These are phyloP conservation scores for Dichotomocladium elegans DNA, from an alignment of 371 early-diverging fungal species.

Conservation along the genomic window DNA sequence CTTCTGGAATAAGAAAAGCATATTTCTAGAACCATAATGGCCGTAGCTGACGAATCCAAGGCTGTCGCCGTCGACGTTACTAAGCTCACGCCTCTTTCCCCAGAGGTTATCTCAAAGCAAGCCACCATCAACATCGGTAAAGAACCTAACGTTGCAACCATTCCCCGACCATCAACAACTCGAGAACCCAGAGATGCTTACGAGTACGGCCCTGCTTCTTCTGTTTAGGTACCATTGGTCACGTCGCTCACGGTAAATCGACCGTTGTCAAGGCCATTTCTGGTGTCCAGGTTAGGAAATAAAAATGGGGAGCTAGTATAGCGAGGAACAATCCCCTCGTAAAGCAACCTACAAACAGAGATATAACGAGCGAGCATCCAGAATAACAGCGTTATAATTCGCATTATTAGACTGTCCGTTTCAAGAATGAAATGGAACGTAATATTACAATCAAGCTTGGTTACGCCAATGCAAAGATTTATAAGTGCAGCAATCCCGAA, in stretches of 20 bases:
- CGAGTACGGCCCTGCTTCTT: too few relatives aligned
- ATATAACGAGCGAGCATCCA: background rate
- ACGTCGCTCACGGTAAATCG: conserved; percentile 99
- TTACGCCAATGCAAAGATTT: conserved; percentile 99
- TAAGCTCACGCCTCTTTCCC: conserved; percentile 73
- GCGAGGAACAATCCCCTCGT: too few relatives aligned
- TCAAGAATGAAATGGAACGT: conserved; percentile 99
- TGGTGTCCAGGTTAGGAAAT: conserved; percentile 80
- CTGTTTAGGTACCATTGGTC: conserved; percentile 99
- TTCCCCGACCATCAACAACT: background rate
- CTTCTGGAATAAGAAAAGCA: too few relatives aligned
- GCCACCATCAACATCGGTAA: conserved; percentile 99
- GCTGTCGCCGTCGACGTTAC: conserved; percentile 36
- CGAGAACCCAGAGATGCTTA: too few relatives aligned
- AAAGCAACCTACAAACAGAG: background rate
- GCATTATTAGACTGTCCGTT: conserved; percentile 86
- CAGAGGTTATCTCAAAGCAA: conserved; percentile 94
- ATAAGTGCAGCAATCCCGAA: conserved; percentile 89
- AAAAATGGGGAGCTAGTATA: too few relatives aligned
- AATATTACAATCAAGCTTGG: conserved; percentile 99
- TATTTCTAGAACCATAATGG: conserved; percentile 9
- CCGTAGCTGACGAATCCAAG: conserved; percentile 8
- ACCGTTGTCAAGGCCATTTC: conserved; percentile 99
- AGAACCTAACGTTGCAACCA: too few relatives aligned
- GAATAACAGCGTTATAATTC: background rate